A percentile compares a stretch with the other conserved stretches of the same genome.
Conservation (phyloP, 495 filamentous ascomycete species). For the Penicillium diatomitis region DNA sequence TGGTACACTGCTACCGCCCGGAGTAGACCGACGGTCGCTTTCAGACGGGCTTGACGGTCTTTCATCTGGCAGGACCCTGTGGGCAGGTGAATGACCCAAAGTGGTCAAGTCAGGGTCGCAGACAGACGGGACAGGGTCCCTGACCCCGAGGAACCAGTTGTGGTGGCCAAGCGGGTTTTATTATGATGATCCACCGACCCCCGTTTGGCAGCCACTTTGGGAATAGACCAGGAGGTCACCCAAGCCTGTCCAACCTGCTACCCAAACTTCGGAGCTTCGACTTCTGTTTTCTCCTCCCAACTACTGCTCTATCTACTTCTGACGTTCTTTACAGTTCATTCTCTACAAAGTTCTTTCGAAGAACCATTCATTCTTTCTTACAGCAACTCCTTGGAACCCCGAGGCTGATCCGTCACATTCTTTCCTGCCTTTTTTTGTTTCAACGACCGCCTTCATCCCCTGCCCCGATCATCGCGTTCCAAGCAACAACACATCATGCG, state of each 20-base stretch:
- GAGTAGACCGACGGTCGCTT: too few species aligned
- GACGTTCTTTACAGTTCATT: slow-evolving; percentile 4
- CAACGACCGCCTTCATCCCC: background rate
- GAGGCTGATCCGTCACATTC: background rate
- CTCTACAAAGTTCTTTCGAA: background rate
- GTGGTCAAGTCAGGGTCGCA: too few species aligned
- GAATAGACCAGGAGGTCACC: slow-evolving; percentile 5
- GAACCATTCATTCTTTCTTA: background rate
- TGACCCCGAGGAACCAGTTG: too few species aligned
- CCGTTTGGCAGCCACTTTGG: slow-evolving; percentile 3
- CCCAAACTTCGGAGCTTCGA: background rate
- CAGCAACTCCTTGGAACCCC: background rate
- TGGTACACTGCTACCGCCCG: too few species aligned
- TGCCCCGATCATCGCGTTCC: slow-evolving; percentile 4
- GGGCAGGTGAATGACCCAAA: too few species aligned
- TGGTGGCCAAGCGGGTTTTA: too few species aligned
- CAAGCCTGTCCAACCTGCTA: background rate
- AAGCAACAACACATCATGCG: slow-evolving; percentile 32
- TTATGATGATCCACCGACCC: background rate
- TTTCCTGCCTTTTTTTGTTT: slow-evolving; percentile 2
- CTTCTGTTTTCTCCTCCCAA: slow-evolving; percentile 1
- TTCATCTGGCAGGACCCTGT: too few species aligned
- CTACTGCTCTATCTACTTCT: slow-evolving; percentile 1
- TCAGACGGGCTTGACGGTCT: too few species aligned
- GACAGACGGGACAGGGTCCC: too few species aligned